Base-by-base conservation (phyloP, 2,329 filamentous ascomycete species). In the Aspergillus pseudotamarii region DNA sequence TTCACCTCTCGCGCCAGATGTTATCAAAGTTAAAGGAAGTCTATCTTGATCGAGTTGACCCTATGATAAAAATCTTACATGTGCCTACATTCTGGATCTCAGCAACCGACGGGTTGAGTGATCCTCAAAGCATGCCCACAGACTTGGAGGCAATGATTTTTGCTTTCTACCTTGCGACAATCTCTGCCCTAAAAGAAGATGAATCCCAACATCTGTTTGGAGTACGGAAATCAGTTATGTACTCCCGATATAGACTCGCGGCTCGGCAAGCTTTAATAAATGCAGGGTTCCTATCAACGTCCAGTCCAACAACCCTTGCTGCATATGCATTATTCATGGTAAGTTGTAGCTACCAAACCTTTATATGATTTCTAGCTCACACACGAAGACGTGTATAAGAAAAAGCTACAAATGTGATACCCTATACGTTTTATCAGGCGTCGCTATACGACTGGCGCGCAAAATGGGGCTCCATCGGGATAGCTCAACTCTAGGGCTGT, bases 21-120 rank as follows among this genome's bases (percentile, higher is more conserved):
- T n/a, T 51, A 12, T 14, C 58, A 30, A 60, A 55, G 38, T 43
- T 21, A 56, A 63, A n/a, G 48, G 57, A 43, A 26, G 45, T 55
- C 11, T 70, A 69, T 38, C 58, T 69, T n/a, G 41, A 64, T 28
- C 64, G 69, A 19, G 61, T 68, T 30, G 68, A 71, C 54, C 65
- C 66, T 3, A 56, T 70, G 14, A 64, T 69, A 14, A 69, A 70
- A 53, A 57, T 69, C n/a, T 55, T 70, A 4, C 69, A 71, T 58
- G 60, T 68, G 1, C 67, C 68, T n/a, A 66, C 48, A 3, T 51
- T 51, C 26, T 51, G 48, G 48, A 30, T 9, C 26, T 16, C 16
- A 28, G 11, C 28, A 30, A 51, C 26, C 6, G 3, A 51, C 26
- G 16, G 26, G 16, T 16, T 51, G 26, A 23, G 26, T 11, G 26